Percentiles rank a stretch among this genome's conserved stretches.
These are phyloP conservation scores for Backusella australiensis DNA, from an alignment of 192 early-diverging fungal genomes.

Conservation along the genomic window DNA sequence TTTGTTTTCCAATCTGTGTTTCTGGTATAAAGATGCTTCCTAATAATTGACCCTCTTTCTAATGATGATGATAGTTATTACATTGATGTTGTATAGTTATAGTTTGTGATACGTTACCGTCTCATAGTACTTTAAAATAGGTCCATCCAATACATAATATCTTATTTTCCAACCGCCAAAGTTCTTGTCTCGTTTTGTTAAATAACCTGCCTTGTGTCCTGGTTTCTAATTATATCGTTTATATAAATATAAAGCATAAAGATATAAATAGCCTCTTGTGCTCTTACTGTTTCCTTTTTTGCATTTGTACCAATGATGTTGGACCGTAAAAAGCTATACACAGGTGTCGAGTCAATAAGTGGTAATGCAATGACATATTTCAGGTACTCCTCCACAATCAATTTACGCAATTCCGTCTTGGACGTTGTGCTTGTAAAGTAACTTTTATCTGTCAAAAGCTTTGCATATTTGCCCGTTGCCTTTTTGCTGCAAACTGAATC, in stretches of 20 bases:
- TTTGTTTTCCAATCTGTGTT: conserved; percentile 65
- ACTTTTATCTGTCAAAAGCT: not conserved
- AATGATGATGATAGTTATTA: too few relatives aligned
- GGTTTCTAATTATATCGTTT: conserved; percentile 31
- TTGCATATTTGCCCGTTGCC: not conserved
- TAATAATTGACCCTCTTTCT: conserved; percentile 66
- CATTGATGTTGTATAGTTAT: not conserved
- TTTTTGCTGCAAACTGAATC: not conserved
- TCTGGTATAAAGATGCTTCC: conserved; percentile 71
- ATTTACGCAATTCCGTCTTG: not conserved
- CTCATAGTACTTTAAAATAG: conserved; percentile 81
- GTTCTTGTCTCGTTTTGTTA: conserved; percentile 92
- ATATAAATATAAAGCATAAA: not conserved
- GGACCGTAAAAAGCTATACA: conserved; percentile 77
- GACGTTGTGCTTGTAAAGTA: not conserved
- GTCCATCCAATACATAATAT: conserved; percentile 72
- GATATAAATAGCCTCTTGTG: not conserved
- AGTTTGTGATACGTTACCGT: conserved; percentile 41
- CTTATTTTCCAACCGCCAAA: conserved; percentile 96
- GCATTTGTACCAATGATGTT: conserved; percentile 44
- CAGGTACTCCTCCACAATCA: conserved; percentile 72
- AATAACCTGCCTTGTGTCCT: conserved; percentile 80
- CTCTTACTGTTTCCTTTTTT: conserved; percentile 4
- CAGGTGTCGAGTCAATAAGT: conserved; percentile 52
- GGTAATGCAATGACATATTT: conserved; percentile 62